Evolutionary conservation across 371 early-diverging fungal species (phyloP).

Genomic region (Mortierella sp.): DNA sequence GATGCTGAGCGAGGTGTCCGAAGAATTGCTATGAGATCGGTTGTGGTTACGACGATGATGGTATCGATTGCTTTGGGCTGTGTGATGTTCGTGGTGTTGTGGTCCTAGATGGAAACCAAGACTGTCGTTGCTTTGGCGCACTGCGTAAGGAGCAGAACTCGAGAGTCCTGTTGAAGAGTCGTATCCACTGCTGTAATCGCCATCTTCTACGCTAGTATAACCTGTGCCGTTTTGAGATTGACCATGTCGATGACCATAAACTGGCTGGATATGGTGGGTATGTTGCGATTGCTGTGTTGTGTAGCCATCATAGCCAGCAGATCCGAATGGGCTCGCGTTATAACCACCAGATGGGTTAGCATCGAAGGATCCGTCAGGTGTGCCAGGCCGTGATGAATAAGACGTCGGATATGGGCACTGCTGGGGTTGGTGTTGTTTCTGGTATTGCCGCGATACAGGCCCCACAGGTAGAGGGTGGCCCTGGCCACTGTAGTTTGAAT

Average conservation of each 20-base stretch:
- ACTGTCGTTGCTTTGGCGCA: constrained; percentile 7
- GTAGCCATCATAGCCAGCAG: neutral
- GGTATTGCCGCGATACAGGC: constrained; percentile 3
- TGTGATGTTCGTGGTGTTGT: neutral
- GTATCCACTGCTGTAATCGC: constrained; percentile 20
- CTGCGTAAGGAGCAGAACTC: neutral
- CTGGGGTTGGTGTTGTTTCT: constrained; percentile 5
- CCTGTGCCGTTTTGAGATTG: neutral
- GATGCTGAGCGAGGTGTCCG: constrained; percentile 27
- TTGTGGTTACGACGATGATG: constrained; percentile 12
- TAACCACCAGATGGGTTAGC: neutral
- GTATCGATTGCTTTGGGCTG: neutral
- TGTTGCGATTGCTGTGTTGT: neutral
- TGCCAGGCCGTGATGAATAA: constrained; percentile 16
- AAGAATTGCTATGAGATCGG: constrained; percentile 23
- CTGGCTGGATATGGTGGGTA: neutral
- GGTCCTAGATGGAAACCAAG: neutral
- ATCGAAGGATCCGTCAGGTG: constrained; percentile 7
- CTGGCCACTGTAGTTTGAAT: constrained; percentile 9
- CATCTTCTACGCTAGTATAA: neutral
- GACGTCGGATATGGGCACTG: neutral
- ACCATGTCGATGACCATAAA: neutral
- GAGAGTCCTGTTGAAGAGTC: constrained; percentile 8
- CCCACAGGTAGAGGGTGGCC: neutral
- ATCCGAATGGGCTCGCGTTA: neutral